Percentiles rank a stretch among this genome's conserved stretches.
Conservation (phyloP, 148 eudicot genomes). For the Suaeda aralocaspica region DNA sequence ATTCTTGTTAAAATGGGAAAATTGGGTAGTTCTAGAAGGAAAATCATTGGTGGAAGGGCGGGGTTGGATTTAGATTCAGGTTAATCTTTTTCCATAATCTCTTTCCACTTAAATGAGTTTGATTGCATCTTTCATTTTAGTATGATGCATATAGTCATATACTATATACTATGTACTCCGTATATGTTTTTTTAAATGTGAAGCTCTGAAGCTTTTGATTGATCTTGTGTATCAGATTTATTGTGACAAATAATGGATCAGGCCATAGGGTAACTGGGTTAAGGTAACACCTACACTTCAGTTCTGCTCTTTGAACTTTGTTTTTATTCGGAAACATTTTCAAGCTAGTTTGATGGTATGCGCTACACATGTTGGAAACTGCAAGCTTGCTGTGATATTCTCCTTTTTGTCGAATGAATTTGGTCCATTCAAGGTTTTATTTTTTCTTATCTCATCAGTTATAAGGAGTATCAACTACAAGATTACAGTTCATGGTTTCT, state of each 20-base stretch:
- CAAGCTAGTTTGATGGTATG: neutral
- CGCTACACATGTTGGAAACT: neutral
- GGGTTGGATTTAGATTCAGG: neutral
- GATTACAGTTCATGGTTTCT: conserved; percentile 83
- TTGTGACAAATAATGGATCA: conserved; percentile 82
- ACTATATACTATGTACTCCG: neutral
- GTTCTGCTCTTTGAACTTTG: neutral
- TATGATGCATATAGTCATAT: neutral
- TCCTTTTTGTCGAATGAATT: neutral
- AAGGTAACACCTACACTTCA: conserved; percentile 39
- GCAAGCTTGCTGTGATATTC: neutral
- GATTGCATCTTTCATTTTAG: neutral
- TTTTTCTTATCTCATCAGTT: conserved; percentile 39
- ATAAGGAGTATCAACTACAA: conserved; percentile 77
- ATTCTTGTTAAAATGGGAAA: neutral
- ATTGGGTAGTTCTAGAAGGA: neutral
- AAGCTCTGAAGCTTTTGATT: neutral
- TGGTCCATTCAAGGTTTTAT: neutral
- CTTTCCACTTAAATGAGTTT: neutral
- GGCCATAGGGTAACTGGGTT: conserved; percentile 72
- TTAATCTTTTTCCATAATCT: neutral
- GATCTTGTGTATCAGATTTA: conserved; percentile 47
- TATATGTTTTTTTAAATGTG: neutral
- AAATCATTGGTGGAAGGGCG: neutral
- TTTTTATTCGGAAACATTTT: neutral